Conservation (phyloP, 106 monocot genomes). For the Allium cepa region DNA sequence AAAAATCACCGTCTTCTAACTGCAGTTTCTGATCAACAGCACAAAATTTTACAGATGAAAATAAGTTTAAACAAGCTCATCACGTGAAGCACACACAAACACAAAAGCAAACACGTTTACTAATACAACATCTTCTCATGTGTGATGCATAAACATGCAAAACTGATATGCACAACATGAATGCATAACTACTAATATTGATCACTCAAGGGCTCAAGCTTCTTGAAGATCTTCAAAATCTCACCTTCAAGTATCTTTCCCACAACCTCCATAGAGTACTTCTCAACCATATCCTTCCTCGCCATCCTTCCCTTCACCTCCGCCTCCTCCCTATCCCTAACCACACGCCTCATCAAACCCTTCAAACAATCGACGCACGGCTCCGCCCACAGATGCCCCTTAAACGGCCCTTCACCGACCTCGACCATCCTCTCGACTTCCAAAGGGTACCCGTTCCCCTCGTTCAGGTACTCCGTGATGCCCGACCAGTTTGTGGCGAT, state of each 20-base stretch:
- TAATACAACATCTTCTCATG: not conserved
- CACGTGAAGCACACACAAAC: not conserved
- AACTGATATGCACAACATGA: not conserved
- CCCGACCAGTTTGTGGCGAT: slow-evolving; percentile 65
- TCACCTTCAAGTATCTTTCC: slow-evolving; percentile 23
- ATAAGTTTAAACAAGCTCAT: no score
- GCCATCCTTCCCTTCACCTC: slow-evolving; percentile 28
- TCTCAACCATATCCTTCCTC: slow-evolving; percentile 40
- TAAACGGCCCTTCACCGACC: slow-evolving; percentile 47
- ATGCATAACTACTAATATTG: not conserved
- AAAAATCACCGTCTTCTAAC: no score
- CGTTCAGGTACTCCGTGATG: slow-evolving; percentile 45
- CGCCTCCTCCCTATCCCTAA: slow-evolving; percentile 21
- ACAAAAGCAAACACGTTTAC: not conserved
- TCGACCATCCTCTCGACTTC: slow-evolving; percentile 25
- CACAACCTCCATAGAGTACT: slow-evolving; percentile 48
- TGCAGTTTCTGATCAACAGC: no score
- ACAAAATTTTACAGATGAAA: no score
- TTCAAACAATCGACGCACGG: slow-evolving; percentile 27
- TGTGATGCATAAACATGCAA: not conserved
- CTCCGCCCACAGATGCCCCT: slow-evolving; percentile 53
- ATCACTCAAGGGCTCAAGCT: not conserved
- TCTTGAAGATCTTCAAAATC: slow-evolving; percentile 15
- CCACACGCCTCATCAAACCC: slow-evolving; percentile 38
- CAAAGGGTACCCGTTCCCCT: slow-evolving; percentile 60